Conservation (phyloP, 371 early-diverging fungal genomes). For the Blakeslea trispora region DNA sequence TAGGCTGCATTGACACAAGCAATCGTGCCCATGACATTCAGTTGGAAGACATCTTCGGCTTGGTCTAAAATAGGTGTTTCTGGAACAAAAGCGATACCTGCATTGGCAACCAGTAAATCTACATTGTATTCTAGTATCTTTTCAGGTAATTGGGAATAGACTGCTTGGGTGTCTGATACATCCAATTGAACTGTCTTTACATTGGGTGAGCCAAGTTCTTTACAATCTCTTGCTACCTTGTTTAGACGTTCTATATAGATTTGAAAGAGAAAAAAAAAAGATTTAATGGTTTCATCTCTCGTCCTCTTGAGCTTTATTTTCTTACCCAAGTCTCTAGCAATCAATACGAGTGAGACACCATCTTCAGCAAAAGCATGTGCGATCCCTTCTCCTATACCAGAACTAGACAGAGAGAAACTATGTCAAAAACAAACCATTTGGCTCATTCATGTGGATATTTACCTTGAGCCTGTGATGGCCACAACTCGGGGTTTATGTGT, state of each 20-base stretch:
- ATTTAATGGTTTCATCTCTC: not conserved
- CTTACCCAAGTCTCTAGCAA: constrained; percentile 24
- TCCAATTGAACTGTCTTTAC: constrained; percentile 27
- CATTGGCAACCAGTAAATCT: constrained; percentile 28
- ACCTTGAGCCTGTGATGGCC: constrained; percentile 29
- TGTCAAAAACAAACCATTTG: constrained; percentile 1
- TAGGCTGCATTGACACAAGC: constrained; percentile 22
- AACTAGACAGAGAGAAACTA: constrained; percentile 5
- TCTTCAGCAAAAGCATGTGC: constrained; percentile 19
- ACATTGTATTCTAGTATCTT: constrained; percentile 16
- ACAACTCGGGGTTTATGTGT: constrained; percentile 16
- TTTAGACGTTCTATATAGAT: constrained; percentile 19
- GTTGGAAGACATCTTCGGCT: constrained; percentile 18
- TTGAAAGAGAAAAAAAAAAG: too few species aligned
- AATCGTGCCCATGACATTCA: constrained; percentile 19
- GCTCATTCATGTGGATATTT: not conserved
- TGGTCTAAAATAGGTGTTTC: constrained; percentile 12
- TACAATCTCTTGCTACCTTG: constrained; percentile 21
- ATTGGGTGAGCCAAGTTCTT: constrained; percentile 20
- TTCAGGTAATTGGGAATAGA: constrained; percentile 15
- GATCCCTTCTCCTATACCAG: constrained; percentile 28
- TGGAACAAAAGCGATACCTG: constrained; percentile 15
- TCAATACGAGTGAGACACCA: constrained; percentile 17
- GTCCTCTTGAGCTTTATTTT: not conserved
- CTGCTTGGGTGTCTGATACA: constrained; percentile 17